Base-by-base conservation (phyloP, 2,329 filamentous ascomycete genomes). In the Colletotrichum gigasporum region DNA sequence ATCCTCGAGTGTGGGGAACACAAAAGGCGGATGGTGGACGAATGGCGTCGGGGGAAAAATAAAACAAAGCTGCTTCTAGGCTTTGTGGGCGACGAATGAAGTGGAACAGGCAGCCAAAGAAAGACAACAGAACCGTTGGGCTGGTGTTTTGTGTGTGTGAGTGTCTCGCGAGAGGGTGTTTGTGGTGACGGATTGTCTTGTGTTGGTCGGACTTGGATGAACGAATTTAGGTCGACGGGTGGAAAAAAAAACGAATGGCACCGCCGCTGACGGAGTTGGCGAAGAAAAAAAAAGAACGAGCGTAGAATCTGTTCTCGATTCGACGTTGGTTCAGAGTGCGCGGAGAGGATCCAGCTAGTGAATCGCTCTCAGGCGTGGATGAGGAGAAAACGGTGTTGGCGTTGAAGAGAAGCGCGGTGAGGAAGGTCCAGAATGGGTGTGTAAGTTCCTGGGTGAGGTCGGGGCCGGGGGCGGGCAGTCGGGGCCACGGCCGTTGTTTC, bases 401-500 rank as follows among this genome's bases (percentile, higher is more conserved):
- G 37, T 51, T 34, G 16, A 32, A 34, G 37, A 48, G n/a, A 32
- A 24, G 12, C 32, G 35, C 20, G 35, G 41, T 50, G 53, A 30
- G 50, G 42, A 42, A 57, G 50, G 54, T 22, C 30, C 16, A 16
- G 48, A 47, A 35, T 42, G 41, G 18, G 45, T 32, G 42, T 55
- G 41, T 37, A 50, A 61, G 48, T 61, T 61, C 56, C 56, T 32
- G 56, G 20, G 34, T 44, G 56, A 61, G 61, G 61, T 50, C 16
- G 61, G 61, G 18, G 39, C 7, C 9, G 45, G 8, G 9, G 45
- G 28, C 3, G 44, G 28, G 11, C 26, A 59, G 45, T 52, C 47
- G 48, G 54, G 56, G 61, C 30, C 48, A 47, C 60, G 61, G 61
- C 58, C 28, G 56, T 30, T 44, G 48, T 61, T 64, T 55, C 61